Conservation (phyloP, 2,329 filamentous ascomycete genomes). For the Cordyceps javanica region DNA sequence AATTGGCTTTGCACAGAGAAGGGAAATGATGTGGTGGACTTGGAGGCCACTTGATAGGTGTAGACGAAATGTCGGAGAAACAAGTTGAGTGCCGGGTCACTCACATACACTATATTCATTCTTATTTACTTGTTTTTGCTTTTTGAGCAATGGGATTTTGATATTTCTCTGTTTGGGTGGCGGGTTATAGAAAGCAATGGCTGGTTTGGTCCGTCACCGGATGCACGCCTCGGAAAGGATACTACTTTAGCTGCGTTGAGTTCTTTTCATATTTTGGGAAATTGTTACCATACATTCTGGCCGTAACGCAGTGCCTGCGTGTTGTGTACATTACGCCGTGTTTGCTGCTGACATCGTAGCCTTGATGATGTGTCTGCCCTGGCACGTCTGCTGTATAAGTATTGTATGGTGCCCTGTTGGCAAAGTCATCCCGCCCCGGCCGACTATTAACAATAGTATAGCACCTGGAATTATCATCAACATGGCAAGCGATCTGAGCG, state of each 20-base stretch:
- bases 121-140: conserved; percentile 6
- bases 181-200: conserved; percentile 16
- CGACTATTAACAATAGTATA: too few species aligned
- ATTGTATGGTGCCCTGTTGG: neutral
- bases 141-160: conserved; percentile 8
- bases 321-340: too few species aligned
- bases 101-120: conserved; percentile 1
- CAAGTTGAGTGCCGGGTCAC: conserved; percentile 4
- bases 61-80: neutral
- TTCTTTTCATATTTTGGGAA: conserved; percentile 7
- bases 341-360: too few species aligned
- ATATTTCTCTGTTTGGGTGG: conserved; percentile 10
- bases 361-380: too few species aligned
- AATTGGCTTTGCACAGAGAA: neutral
- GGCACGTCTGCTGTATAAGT: neutral
- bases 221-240: conserved; percentile 12
- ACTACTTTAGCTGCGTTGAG: conserved; percentile 2
- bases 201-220: conserved; percentile 14
- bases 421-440: too few species aligned
- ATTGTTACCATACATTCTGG: conserved; percentile 1
- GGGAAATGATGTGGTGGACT: neutral
- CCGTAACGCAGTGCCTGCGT: neutral
- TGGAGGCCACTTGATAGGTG: neutral
- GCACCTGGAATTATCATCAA: too few species aligned
- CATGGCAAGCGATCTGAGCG: neutral